These are phyloP conservation scores for Megacollybia marginata DNA, from an alignment of 768 basidiomycete genomes.

Conservation along the genomic window DNA sequence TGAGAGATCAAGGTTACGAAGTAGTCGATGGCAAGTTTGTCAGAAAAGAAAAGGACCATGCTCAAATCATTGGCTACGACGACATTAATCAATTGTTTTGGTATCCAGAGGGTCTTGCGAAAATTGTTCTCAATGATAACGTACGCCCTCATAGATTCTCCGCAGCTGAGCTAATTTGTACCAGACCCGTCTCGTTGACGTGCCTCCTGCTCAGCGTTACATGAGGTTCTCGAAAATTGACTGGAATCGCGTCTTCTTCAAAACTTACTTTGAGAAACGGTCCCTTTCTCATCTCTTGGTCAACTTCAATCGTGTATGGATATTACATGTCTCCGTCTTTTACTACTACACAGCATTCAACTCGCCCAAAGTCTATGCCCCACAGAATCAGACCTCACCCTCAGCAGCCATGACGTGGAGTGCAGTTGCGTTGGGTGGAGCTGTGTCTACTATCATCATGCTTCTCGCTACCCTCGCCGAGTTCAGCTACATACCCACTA, in stretches of 20 bases:
- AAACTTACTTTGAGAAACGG: conserved; percentile 97
- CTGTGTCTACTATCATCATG: conserved; percentile 91
- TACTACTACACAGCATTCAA: conserved; percentile 99
- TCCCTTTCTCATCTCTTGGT: conserved; percentile 89
- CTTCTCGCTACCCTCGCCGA: conserved; percentile 89
- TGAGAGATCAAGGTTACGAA: conserved; percentile 97
- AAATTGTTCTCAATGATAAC: conserved; percentile 84
- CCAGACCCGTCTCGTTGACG: conserved; percentile 86
- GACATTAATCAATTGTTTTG: conserved; percentile 99
- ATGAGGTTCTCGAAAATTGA: conserved; percentile 88
- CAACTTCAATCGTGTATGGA: conserved; percentile 99
- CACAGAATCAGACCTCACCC: conserved; percentile 53
- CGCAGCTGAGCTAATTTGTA: conserved; percentile 6
- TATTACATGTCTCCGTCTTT: conserved; percentile 86
- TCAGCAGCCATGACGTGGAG: conserved; percentile 93
- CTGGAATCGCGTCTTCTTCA: conserved; percentile 96
- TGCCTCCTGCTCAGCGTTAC: conserved; percentile 88
- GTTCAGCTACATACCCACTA: conserved; percentile 95
- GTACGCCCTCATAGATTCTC: conserved; percentile 32
- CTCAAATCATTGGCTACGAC: conserved; percentile 97
- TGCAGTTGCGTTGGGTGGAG: conserved; percentile 91
- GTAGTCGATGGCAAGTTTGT: conserved; percentile 93
- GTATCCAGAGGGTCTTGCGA: conserved; percentile 97
- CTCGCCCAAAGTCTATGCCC: conserved; percentile 86
- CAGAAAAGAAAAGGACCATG: conserved; percentile 88